phyloP scores from a whole-genome alignment of 331 rosid species.

The Dryas integrifolia region DNA sequence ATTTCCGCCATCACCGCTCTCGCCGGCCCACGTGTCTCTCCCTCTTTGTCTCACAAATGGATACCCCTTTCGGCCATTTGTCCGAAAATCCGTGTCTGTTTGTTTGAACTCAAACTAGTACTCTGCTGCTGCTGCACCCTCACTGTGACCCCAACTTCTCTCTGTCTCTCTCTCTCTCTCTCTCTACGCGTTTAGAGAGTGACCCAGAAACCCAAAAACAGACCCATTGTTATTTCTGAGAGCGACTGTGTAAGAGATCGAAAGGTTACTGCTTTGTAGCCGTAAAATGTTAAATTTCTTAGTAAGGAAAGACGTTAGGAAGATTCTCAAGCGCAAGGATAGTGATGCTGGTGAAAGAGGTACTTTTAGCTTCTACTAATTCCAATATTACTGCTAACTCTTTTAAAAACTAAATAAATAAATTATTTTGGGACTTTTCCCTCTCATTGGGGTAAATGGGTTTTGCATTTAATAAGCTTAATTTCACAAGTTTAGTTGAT shows the following conservation, averaged over 20 bases:
- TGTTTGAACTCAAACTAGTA: background rate
- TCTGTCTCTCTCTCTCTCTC: background rate
- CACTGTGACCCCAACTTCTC: background rate
- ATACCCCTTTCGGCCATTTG: background rate
- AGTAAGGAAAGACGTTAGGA: slow-evolving; percentile 60
- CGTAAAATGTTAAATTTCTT: slow-evolving; percentile 65
- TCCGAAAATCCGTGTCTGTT: background rate
- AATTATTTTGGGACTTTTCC: background rate
- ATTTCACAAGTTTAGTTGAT: slow-evolving; percentile 9
- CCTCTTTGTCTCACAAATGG: background rate
- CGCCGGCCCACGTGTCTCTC: slow-evolving; percentile 42
- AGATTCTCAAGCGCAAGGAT: slow-evolving; percentile 92
- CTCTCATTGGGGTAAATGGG: slow-evolving; percentile 15
- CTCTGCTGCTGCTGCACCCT: background rate
- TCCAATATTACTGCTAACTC: background rate
- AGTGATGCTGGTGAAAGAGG: slow-evolving; percentile 97
- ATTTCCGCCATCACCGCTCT: slow-evolving; percentile 49
- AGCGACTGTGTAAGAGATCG: background rate
- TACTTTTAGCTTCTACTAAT: background rate
- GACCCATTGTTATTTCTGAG: slow-evolving; percentile 14
- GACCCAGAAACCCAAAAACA: slow-evolving; percentile 2
- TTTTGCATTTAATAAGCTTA: slow-evolving; percentile 10
- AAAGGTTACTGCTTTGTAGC: slow-evolving; percentile 22
- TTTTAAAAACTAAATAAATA: no score
- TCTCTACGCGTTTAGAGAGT: slow-evolving; percentile 25